Conservation (phyloP, 2,329 filamentous ascomycete species). For the Alternaria incomplexa region DNA sequence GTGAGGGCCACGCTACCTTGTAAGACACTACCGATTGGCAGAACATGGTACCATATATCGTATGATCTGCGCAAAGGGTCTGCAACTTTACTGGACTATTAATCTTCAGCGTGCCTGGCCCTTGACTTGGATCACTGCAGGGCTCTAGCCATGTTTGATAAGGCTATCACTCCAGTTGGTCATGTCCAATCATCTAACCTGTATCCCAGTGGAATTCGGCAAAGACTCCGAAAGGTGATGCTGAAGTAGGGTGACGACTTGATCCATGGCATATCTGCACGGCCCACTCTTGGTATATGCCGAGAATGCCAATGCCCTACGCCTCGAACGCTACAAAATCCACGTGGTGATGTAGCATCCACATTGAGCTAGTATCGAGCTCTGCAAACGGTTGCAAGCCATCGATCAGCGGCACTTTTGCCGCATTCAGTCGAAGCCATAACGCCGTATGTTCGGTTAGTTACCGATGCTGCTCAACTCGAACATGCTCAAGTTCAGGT, state of each 20-base stretch:
- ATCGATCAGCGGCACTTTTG: background rate
- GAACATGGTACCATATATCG: background rate
- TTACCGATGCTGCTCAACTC: background rate
- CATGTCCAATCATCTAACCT: background rate
- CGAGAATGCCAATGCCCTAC: background rate
- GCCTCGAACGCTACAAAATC: background rate
- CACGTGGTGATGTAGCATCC: background rate
- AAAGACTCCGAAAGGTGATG: background rate
- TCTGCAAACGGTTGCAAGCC: background rate
- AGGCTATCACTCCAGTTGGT: background rate
- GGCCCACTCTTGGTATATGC: background rate
- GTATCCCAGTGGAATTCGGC: background rate
- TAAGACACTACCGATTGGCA: background rate
- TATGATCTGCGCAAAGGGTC: background rate
- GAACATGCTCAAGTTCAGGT: background rate
- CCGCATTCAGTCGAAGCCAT: background rate
- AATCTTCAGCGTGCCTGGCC: background rate
- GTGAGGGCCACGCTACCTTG: background rate
- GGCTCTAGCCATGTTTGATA: background rate
- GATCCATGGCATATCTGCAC: background rate
- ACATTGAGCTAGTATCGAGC: background rate
- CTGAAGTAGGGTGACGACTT: background rate
- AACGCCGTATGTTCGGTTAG: background rate
- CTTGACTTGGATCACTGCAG: background rate
- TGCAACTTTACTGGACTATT: background rate